These are phyloP conservation scores for Orbilia javanica DNA, from an alignment of 2,329 filamentous ascomycete species.

Conservation along the genomic window DNA sequence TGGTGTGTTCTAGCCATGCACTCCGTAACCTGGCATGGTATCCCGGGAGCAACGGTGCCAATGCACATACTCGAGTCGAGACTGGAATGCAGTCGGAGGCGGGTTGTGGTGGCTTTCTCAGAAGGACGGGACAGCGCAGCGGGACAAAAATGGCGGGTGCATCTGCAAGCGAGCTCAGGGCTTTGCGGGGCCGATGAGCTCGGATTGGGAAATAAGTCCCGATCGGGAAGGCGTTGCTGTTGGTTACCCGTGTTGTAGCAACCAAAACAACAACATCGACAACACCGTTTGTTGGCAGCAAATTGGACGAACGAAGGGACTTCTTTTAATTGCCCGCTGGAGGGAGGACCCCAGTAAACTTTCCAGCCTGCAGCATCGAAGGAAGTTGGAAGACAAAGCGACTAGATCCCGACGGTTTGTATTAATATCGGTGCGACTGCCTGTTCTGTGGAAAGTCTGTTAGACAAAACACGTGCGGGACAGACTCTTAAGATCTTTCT, in stretches of 20 bases:
- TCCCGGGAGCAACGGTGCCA: conserved; percentile 2
- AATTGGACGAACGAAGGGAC: not conserved
- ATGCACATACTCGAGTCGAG: not conserved
- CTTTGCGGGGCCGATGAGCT: conserved; percentile 25
- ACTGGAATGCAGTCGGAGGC: not conserved
- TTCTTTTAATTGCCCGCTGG: conserved; percentile 13
- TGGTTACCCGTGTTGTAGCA: conserved; percentile 17
- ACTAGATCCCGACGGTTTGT: conserved; percentile 7
- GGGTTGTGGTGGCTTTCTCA: conserved; percentile 1
- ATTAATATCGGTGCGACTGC: conserved; percentile 14
- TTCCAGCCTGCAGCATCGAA: conserved; percentile 10
- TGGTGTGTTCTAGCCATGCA: not conserved
- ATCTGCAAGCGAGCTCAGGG: conserved; percentile 21
- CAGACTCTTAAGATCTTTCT: not conserved
- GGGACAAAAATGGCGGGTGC: conserved; percentile 8
- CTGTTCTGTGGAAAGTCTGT: conserved; percentile 12
- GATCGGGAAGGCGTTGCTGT: conserved; percentile 3
- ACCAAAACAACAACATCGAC: conserved; percentile 24
- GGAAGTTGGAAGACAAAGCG: conserved; percentile 1
- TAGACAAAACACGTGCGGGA: conserved; percentile 23
- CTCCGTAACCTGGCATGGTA: no score
- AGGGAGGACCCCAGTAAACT: conserved; percentile 26
- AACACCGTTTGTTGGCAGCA: not conserved
- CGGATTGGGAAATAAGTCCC: conserved; percentile 7
- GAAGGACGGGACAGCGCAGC: conserved; percentile 18